Evolutionary conservation across 495 filamentous ascomycete genomes (phyloP).

Genomic region (Penicillium riverlandense): DNA sequence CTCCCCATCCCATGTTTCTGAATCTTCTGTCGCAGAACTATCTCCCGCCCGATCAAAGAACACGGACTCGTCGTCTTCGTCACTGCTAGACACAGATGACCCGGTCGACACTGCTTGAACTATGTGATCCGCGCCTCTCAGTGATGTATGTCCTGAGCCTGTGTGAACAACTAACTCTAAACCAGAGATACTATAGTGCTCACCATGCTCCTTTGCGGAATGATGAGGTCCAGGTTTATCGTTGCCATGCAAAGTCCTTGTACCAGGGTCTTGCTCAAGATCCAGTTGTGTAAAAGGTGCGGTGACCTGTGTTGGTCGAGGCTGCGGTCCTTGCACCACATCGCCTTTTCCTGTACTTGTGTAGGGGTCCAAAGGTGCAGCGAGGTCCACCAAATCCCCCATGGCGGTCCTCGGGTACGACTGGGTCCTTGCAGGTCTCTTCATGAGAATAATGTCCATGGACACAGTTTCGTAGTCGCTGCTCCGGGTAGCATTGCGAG

Average conservation of each 20-base stretch:
- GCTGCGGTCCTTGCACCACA: conserved; percentile 6
- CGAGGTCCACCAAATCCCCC: conserved; percentile 12
- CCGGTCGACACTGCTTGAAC: not conserved
- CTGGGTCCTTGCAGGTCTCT: conserved; percentile 12
- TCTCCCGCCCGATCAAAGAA: conserved; percentile 4
- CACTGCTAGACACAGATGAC: conserved; percentile 3
- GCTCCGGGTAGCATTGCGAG: conserved; percentile 17
- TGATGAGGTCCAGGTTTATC: no score
- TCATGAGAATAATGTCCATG: conserved; percentile 32
- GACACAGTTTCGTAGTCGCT: conserved; percentile 26
- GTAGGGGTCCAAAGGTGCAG: not conserved
- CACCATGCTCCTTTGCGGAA: no score
- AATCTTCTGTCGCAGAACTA: conserved; percentile 7
- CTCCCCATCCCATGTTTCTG: conserved; percentile 4
- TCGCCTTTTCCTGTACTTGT: not conserved
- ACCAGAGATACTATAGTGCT: no score
- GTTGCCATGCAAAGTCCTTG: not conserved
- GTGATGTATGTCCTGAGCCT: not conserved
- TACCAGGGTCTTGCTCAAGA: not conserved
- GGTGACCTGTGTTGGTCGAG: conserved; percentile 3
- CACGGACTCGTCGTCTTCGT: conserved; percentile 6
- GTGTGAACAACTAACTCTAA: not conserved
- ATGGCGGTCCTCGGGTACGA: conserved; percentile 9
- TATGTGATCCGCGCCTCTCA: not conserved
- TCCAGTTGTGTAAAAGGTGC: conserved; percentile 3